Conservation (phyloP, 495 filamentous ascomycete genomes). For the Aspergillus mulundensis region DNA sequence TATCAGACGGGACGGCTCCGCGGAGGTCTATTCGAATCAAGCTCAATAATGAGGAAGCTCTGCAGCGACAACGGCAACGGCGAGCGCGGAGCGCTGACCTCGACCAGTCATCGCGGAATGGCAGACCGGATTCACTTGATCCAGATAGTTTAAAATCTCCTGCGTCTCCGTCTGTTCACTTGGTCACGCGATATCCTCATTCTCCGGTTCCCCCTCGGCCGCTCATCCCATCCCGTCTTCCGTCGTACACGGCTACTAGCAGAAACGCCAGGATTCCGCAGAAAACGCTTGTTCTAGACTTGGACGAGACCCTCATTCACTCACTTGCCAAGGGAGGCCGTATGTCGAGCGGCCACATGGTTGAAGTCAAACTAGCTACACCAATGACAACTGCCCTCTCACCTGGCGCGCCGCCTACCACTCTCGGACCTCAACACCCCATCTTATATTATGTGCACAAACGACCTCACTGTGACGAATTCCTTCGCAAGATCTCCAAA, state of each 20-base stretch:
- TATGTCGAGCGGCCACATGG: constrained; percentile 97
- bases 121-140: constrained; percentile 31
- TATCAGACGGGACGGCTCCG: constrained; percentile 59
- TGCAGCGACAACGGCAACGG: constrained; percentile 51
- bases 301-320: constrained; percentile 97
- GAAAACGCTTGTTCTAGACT: constrained; percentile 92
- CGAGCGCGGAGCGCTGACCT: constrained; percentile 35
- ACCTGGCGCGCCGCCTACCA: constrained; percentile 57
- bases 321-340: constrained; percentile 93
- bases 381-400: constrained; percentile 55
- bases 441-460: constrained; percentile 99
- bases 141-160: constrained; percentile 71
- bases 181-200: constrained; percentile 81
- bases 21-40: constrained; percentile 88
- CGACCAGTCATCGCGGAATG: constrained; percentile 28
- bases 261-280: constrained; percentile 50
- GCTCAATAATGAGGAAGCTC: constrained; percentile 73
- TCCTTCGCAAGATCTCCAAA: constrained; percentile 87
- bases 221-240: constrained; percentile 77
- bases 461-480: constrained; percentile 93
- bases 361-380: constrained; percentile 85
- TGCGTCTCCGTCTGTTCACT: constrained; percentile 69
- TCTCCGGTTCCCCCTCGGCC: constrained; percentile 84
- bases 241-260: constrained; percentile 64
- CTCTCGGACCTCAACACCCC: constrained; percentile 81